These are phyloP conservation scores for Eucalyptus fibrosa DNA, from an alignment of 345 rosid species.

Conservation along the genomic window DNA sequence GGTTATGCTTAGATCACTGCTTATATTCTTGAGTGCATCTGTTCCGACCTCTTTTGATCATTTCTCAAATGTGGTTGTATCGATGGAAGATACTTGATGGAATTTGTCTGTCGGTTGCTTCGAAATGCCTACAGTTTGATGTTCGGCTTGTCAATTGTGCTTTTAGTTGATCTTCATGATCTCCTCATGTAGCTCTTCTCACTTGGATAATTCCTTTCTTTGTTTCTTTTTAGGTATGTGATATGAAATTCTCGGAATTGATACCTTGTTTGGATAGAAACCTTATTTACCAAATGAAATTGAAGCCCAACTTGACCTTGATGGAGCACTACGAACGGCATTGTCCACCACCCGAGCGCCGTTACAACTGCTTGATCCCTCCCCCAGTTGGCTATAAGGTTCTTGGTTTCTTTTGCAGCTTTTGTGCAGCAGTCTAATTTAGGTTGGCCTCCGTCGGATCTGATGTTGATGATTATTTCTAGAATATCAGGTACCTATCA, in stretches of 20 bases:
- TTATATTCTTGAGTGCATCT: background rate
- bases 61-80: background rate
- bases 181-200: background rate
- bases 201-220: background rate
- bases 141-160: background rate
- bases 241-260: slow-evolving; percentile 62
- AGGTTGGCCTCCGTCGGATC: slow-evolving; percentile 6
- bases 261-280: slow-evolving; percentile 91
- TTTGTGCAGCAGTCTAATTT: background rate
- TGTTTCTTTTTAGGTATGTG: slow-evolving; percentile 45
- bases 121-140: background rate
- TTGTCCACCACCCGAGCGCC: slow-evolving; percentile 80
- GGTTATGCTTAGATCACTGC: background rate
- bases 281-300: slow-evolving; percentile 65
- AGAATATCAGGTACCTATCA: slow-evolving; percentile 79
- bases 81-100: background rate
- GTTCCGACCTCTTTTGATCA: background rate
- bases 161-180: background rate
- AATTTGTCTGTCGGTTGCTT: background rate
- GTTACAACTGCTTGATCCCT: slow-evolving; percentile 83
- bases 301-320: slow-evolving; percentile 62
- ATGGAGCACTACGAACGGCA: slow-evolving; percentile 98
- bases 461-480: slow-evolving; percentile 21
- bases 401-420: background rate
- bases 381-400: slow-evolving; percentile 92